Base-by-base conservation (phyloP, 176 grass and related monocot genomes). In the Eragrostis curvula region DNA sequence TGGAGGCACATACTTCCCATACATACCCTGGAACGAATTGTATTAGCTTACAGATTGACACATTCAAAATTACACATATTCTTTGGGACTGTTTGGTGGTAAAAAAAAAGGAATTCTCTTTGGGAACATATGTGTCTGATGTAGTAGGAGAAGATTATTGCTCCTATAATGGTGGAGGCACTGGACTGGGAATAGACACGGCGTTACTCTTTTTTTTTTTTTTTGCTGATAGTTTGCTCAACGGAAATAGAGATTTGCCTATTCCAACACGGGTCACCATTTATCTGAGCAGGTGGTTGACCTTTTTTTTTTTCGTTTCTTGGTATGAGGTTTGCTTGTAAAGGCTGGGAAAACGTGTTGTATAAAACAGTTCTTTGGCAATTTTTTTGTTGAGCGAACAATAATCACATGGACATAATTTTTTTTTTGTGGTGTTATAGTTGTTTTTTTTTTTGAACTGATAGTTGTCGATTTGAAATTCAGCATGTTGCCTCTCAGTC, bases 1-100 rank as follows among this genome's bases (percentile, higher is more conserved):
- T 59, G 79, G 73, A 82, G 79, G 83, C 83, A 86, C 67, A 90
- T 90, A 79, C 82, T 78, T 55, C 66, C 57, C 66, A 76, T 79
- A 90, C 75, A 79, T 52, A 68, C 61, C 67, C 21, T 43, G 69
- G 78, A 74, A 82, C 73, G 77, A 70, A 51, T 47, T 68, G 73
- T 78, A 82, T 85, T 86, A 73, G 42, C 68, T 79, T 59, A 85
- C 78, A 77, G 48, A 82, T 77, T 81, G 42, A 83, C 73, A 7
- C 78, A 78, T 57, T 82, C 49, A 56, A 59, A 53, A 80, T 86
- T 86, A 83, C 67, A 83, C 79, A 58, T n/a, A 86, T 79, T 90
- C 73, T 86, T 83, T 86, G 59, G n/a, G 21, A 72, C 56, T 17
- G 63, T 49, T 88, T 83, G 40, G 74, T 74, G 70, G 69, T 76